A percentile compares a stretch with the other conserved stretches of the same genome.
phyloP scores from a whole-genome alignment of 2,329 filamentous ascomycete species.

The Phialophora verrucosa region DNA sequence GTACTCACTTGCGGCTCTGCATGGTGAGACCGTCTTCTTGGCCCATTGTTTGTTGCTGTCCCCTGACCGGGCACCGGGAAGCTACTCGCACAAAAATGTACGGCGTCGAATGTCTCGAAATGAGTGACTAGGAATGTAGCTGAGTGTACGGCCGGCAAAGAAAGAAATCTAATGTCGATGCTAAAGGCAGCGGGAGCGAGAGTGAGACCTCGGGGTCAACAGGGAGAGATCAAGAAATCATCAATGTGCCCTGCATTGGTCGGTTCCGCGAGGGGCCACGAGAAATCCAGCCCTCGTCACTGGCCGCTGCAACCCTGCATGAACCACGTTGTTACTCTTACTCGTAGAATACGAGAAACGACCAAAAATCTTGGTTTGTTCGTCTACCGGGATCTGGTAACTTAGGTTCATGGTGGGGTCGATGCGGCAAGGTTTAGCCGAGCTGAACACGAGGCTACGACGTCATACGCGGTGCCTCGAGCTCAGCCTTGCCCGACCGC shows the following conservation, averaged over 20 bases:
- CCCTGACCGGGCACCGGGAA: neutral
- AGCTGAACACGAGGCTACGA: conserved; percentile 7
- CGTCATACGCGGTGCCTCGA: neutral
- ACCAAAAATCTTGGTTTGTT: neutral
- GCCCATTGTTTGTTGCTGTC: neutral
- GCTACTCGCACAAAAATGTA: neutral
- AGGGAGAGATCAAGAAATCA: neutral
- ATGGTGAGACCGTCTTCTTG: neutral
- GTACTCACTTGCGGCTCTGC: neutral
- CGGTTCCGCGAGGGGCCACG: neutral
- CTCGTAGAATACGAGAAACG: neutral
- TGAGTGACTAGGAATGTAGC: neutral
- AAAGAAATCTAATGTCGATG: neutral
- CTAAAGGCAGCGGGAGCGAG: neutral
- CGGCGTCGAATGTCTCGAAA: neutral
- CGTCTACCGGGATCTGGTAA: neutral
- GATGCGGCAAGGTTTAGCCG: neutral
- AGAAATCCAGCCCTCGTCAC: neutral
- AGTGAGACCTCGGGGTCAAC: neutral
- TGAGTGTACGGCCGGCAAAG: neutral
- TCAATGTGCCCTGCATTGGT: neutral
- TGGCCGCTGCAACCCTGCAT: conserved; percentile 1
- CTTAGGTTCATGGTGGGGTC: neutral
- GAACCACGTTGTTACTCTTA: neutral
- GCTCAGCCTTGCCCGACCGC: neutral